phyloP scores from a whole-genome alignment of 768 basidiomycete genomes.

The Phanerochaete sordida region DNA sequence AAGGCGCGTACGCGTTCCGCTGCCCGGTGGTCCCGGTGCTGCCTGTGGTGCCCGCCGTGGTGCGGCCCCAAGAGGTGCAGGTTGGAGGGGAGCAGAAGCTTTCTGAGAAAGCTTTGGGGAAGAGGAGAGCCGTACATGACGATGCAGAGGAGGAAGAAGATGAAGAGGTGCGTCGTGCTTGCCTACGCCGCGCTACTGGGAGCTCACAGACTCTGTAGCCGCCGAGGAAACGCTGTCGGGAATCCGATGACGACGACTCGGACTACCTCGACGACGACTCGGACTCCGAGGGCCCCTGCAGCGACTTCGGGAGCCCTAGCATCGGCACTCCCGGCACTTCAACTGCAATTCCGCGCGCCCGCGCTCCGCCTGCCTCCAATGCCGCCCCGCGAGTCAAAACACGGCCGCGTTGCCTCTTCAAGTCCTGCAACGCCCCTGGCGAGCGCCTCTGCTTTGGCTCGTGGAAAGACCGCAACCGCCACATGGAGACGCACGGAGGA shows the following conservation, averaged over 20 bases:
- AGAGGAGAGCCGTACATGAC: neutral
- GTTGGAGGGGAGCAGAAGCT: neutral
- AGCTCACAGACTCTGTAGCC: neutral
- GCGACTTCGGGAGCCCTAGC: too few species aligned
- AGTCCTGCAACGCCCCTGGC: neutral
- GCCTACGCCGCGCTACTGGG: neutral
- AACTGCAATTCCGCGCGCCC: neutral
- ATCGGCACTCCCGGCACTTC: too few species aligned
- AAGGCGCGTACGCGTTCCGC: too few species aligned
- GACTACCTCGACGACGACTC: neutral
- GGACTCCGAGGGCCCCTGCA: too few species aligned
- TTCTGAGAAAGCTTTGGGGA: neutral
- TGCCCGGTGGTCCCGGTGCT: too few species aligned
- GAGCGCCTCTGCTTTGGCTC: neutral
- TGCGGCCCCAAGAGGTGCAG: neutral
- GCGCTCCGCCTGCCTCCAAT: neutral
- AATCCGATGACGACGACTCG: neutral
- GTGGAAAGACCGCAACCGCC: neutral
- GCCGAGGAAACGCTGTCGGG: neutral
- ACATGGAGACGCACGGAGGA: conserved; percentile 7
- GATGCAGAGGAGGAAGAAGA: neutral
- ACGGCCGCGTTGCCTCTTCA: neutral
- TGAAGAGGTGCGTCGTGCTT: neutral
- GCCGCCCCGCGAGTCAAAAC: too few species aligned
- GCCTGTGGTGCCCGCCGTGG: neutral